Base-by-base conservation (phyloP, 306 rosid genomes). In the Mucuna pruriens region DNA sequence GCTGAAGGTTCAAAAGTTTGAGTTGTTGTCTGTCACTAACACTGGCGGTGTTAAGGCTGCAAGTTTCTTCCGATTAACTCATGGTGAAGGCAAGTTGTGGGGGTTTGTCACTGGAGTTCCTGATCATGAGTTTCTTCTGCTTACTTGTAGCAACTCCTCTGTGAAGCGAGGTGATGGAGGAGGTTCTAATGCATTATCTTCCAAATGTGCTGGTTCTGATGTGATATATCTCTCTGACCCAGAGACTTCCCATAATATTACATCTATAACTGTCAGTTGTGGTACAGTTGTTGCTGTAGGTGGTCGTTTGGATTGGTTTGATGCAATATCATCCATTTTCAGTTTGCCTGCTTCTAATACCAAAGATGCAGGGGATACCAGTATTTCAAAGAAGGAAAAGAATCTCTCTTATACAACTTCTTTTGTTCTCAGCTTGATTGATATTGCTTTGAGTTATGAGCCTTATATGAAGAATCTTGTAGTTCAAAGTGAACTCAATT, bases 301-400 rank as follows among this genome's bases (percentile, higher is more conserved):
- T 1, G 99, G 98, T 72, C 97, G 99, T 22, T 80, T 95, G 87
- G 99, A 95, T 88, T 95, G 99, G 99, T 77, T 88, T 31, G 89
- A 84, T 81, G 81, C 86, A 67, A 84, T 93, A 72, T 78, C 49
- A 80, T 93, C 98, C 17, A 90, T 93, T 90, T 91, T 91, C 66
- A 75, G 46, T 79, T 49, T 83, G 74, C 85, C 97, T 34, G 82
- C 91, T 76, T 36, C 84, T 49, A 85, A 86, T 44, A 75, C 70
- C 57, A 78, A 93, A 61, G 89, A 83, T 63, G 87, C 68, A 69
- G 83, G 15, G 68, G 91, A 81, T 20, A 34, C 78, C 75, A 38
- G 72, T 71, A 75, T 74, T 57, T 58, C 85, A 64, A 85, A 82
- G 76, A 83, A 48, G 54, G 91, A 85, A 9, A 36, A 36, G 25